Percentiles rank a stretch among this genome's conserved stretches.
Conservation (phyloP, 1,284 basidiomycete genomes). For the Anthracocystis panici-leucophaei region DNA sequence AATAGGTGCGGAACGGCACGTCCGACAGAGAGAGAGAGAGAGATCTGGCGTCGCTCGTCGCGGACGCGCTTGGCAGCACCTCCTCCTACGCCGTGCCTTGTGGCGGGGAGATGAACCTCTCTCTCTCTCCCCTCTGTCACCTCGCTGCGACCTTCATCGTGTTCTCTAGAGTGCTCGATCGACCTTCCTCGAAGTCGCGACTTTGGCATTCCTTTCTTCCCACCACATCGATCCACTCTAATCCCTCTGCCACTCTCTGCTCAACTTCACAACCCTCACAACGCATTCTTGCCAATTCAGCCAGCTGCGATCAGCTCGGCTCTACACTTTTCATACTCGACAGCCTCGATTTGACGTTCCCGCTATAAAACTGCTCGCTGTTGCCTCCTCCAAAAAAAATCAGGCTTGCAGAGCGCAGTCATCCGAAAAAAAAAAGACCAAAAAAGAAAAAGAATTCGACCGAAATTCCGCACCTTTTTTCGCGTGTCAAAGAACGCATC, state of each 20-base stretch:
- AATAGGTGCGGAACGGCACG: neutral
- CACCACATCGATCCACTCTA: constrained; percentile 9
- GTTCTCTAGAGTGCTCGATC: neutral
- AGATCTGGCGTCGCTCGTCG: constrained; percentile 2
- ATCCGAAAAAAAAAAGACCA: constrained; percentile 1
- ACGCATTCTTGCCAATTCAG: neutral
- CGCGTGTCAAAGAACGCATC: constrained; percentile 37
- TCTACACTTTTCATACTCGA: neutral
- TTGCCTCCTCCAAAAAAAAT: constrained; percentile 8
- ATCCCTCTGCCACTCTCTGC: neutral
- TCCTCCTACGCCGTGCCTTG: constrained; percentile 9
- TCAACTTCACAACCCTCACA: neutral
- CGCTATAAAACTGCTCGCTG: no score
- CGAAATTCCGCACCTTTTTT: constrained; percentile 8
- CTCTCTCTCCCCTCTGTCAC: neutral
- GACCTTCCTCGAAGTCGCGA: neutral
- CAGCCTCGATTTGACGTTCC: no score
- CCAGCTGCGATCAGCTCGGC: neutral
- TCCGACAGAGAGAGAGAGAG: neutral
- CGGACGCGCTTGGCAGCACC: constrained; percentile 24
- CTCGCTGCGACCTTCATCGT: constrained; percentile 2
- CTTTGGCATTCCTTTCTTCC: constrained; percentile 3
- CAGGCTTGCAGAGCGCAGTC: constrained; percentile 1
- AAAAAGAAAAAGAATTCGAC: constrained; percentile 15
- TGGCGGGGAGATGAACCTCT: neutral